phyloP scores from a whole-genome alignment of 2,329 filamentous ascomycete species.

The Penicillium sumatraense region DNA sequence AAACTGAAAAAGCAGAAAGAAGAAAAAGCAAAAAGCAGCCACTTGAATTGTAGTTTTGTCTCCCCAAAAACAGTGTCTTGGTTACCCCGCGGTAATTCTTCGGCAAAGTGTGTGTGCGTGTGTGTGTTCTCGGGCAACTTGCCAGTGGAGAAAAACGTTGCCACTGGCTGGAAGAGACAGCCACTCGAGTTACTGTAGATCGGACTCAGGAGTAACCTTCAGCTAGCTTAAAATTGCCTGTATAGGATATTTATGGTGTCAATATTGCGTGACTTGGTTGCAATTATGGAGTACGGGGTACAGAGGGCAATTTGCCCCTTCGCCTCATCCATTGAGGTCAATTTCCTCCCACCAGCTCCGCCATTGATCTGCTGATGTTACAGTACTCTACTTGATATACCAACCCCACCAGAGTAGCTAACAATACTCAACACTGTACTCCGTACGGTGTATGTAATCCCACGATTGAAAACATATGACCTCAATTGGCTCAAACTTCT shows the following conservation, averaged over 20 bases:
- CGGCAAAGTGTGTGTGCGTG: constrained; percentile 6
- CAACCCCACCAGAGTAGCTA: not conserved
- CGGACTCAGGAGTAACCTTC: not conserved
- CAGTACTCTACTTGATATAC: too few relatives aligned
- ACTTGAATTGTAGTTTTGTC: too few relatives aligned
- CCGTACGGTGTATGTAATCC: too few relatives aligned
- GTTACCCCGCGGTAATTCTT: constrained; percentile 10
- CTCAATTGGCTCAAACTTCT: too few relatives aligned
- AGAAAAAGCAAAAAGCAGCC: too few relatives aligned
- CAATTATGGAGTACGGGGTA: not conserved
- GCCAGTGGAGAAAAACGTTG: not conserved
- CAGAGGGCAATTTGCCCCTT: too few relatives aligned
- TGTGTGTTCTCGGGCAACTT: constrained; percentile 1
- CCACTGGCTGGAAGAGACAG: not conserved
- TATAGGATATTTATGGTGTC: not conserved
- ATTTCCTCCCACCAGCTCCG: not conserved
- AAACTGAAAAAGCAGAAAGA: too few relatives aligned
- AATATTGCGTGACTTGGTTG: not conserved
- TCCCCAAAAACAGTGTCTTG: too few relatives aligned
- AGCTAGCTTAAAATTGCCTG: not conserved
- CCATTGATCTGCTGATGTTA: not conserved
- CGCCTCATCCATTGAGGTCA: not conserved
- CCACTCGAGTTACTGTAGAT: not conserved
- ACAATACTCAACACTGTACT: too few relatives aligned
- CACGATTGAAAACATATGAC: not conserved